These are phyloP conservation scores for Phylloporus sp. DNA, from an alignment of 1,284 basidiomycete genomes.

Conservation along the genomic window DNA sequence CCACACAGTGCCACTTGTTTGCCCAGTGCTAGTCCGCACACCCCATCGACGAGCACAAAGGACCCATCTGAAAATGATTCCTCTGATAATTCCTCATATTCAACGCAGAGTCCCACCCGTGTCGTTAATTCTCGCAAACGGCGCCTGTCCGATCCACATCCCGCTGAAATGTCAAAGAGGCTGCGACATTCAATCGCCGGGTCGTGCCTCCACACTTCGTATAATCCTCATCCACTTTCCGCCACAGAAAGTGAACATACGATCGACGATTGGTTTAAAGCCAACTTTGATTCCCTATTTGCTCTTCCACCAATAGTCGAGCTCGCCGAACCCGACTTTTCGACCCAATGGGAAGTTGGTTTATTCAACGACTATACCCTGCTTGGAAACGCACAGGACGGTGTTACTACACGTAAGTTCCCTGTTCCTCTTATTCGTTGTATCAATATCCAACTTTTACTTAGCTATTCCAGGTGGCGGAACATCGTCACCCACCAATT, in stretches of 20 bases:
- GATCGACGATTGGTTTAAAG: not conserved
- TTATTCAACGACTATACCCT: not conserved
- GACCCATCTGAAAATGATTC: not conserved
- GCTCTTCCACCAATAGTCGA: not conserved
- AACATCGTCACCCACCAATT: not conserved
- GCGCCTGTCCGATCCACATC: not conserved
- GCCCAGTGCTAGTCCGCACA: not conserved
- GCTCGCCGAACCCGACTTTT: not conserved
- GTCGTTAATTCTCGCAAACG: too few species aligned
- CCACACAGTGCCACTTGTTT: not conserved
- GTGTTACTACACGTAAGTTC: not conserved
- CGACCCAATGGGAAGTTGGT: not conserved
- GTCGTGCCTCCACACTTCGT: too few species aligned
- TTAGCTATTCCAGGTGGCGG: too few species aligned
- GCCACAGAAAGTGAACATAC: not conserved
- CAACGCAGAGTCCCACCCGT: not conserved
- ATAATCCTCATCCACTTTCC: not conserved
- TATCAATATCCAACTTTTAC: too few species aligned
- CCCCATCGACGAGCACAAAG: not conserved
- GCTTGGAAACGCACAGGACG: not conserved
- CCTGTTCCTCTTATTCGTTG: not conserved
- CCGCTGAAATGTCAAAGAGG: not conserved
- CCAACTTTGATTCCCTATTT: not conserved
- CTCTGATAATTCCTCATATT: not conserved
- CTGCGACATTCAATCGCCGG: too few species aligned